Percentiles rank a stretch among this genome's conserved stretches.
phyloP scores from a whole-genome alignment of 257 asterid species.

The Coffea canephora region DNA sequence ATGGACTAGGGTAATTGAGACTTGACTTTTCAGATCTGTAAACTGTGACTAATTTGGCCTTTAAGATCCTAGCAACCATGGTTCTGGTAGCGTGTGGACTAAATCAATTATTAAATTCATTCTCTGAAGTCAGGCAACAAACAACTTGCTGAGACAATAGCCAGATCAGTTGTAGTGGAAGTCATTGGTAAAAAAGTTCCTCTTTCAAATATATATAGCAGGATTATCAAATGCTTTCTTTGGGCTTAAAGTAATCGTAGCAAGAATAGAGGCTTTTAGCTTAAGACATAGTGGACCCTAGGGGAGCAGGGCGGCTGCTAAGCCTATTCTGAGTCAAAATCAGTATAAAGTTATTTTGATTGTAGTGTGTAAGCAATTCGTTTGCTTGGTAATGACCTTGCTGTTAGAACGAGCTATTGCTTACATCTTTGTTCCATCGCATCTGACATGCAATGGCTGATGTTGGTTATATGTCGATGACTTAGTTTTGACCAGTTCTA shows the following conservation, averaged over 20 bases:
- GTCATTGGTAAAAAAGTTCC: neutral
- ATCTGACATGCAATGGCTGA: neutral
- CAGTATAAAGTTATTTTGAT: neutral
- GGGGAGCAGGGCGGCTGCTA: neutral
- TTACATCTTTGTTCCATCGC: neutral
- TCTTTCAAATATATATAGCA: neutral
- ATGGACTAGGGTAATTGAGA: neutral
- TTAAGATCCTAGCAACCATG: neutral
- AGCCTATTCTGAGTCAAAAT: neutral
- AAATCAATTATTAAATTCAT: neutral
- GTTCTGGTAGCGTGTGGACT: neutral
- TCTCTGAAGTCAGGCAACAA: neutral
- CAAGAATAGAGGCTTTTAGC: neutral
- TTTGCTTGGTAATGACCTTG: neutral
- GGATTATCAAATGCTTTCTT: neutral
- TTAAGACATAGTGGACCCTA: neutral
- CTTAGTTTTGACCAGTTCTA: neutral
- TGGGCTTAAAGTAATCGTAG: neutral
- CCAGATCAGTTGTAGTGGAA: neutral
- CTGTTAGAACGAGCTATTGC: neutral
- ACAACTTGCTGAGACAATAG: neutral
- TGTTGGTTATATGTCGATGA: neutral
- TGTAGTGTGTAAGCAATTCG: neutral
- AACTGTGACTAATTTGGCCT: neutral
- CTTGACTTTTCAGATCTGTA: neutral